phyloP scores from a whole-genome alignment of 441 rosid species.

The Adansonia madagascariensis region DNA sequence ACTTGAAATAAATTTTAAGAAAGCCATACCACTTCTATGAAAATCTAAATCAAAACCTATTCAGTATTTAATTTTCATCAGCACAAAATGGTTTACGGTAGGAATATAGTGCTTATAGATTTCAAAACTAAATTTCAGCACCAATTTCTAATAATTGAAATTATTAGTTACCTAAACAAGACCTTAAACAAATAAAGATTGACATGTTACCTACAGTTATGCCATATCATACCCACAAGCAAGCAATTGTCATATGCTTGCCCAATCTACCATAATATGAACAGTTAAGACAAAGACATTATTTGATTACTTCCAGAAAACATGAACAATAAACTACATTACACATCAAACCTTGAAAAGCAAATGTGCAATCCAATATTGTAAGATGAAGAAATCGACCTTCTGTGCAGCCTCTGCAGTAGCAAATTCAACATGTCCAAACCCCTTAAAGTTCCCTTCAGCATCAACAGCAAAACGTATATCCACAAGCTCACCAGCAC shows the following conservation, averaged over 20 bases:
- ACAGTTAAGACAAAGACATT: not conserved
- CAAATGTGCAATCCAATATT: not conserved
- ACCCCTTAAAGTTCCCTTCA: slow-evolving; percentile 72
- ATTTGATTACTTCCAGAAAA: not conserved
- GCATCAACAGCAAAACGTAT: slow-evolving; percentile 55
- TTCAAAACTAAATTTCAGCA: slow-evolving; percentile 50
- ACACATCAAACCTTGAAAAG: not conserved
- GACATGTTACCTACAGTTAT: not conserved
- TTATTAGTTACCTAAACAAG: not conserved
- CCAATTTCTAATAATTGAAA: not conserved
- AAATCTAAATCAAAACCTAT: not conserved
- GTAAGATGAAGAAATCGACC: slow-evolving; percentile 33
- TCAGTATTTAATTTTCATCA: not conserved
- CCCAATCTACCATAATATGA: not conserved
- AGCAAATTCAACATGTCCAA: slow-evolving; percentile 76
- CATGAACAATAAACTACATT: not conserved
- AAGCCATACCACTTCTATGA: not conserved
- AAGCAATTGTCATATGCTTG: not conserved
- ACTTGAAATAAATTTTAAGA: not conserved
- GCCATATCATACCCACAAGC: not conserved
- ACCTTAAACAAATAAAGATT: not conserved
- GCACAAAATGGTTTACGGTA: not conserved
- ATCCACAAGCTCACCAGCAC: slow-evolving; percentile 68
- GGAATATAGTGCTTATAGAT: not conserved
- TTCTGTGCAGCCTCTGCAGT: slow-evolving; percentile 58